Percentiles rank a stretch among this genome's conserved stretches.
These are phyloP conservation scores for Candida coquimbonensis DNA, from an alignment of 805 yeast genomes.

Conservation along the genomic window DNA sequence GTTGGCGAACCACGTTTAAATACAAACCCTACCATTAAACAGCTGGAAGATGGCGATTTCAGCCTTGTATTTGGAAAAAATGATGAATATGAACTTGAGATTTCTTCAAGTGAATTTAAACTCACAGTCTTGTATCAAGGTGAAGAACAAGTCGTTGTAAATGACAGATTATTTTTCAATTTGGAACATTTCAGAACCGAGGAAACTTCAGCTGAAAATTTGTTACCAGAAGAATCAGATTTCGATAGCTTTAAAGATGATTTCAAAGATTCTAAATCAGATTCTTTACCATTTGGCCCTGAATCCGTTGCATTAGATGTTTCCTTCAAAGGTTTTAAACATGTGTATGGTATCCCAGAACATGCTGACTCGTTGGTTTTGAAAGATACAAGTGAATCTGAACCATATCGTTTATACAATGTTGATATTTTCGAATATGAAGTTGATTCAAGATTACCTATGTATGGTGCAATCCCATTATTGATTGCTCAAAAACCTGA, in stretches of 20 bases:
- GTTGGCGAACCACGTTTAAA: slow-evolving; percentile 20
- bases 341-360: slow-evolving; percentile 94
- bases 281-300: slow-evolving; percentile 74
- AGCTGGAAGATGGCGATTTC: slow-evolving; percentile 16
- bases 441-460: slow-evolving; percentile 71
- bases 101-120: slow-evolving; percentile 43
- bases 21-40: slow-evolving; percentile 11
- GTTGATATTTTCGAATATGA: slow-evolving; percentile 96
- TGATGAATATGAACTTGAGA: slow-evolving; percentile 32
- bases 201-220: slow-evolving; percentile 33
- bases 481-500: slow-evolving; percentile 60
- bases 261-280: slow-evolving; percentile 60
- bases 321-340: slow-evolving; percentile 47
- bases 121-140: slow-evolving; percentile 41
- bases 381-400: slow-evolving; percentile 53
- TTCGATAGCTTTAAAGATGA: slow-evolving; percentile 64
- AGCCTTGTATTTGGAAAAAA: slow-evolving; percentile 32
- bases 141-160: slow-evolving; percentile 46
- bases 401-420: slow-evolving; percentile 84
- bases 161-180: slow-evolving; percentile 66
- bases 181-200: slow-evolving; percentile 69
- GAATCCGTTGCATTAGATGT: slow-evolving; percentile 84
- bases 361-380: slow-evolving; percentile 79
- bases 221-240: slow-evolving; percentile 53
- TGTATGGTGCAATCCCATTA: slow-evolving; percentile 94